Conservation (phyloP, 2,329 filamentous ascomycete species). For the Hymenoscyphus infarciens region DNA sequence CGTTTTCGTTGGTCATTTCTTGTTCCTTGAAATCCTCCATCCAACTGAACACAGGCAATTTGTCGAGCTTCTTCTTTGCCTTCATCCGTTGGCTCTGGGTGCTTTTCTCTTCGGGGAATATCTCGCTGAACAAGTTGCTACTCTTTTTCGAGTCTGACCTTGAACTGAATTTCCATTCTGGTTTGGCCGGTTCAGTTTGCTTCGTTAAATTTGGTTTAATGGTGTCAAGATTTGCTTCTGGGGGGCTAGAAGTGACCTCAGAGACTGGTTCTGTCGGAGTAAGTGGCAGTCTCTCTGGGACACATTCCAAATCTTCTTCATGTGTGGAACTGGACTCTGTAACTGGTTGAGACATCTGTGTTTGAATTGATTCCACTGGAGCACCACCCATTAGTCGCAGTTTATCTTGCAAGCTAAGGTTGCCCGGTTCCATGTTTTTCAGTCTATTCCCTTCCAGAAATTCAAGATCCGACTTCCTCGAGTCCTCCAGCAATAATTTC, state of each 20-base stretch:
- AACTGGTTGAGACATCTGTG: neutral
- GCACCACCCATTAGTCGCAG: neutral
- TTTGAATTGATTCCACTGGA: neutral
- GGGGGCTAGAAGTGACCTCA: neutral
- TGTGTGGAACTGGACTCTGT: neutral
- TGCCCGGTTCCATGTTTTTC: neutral
- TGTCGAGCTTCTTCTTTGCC: slow-evolving; percentile 22
- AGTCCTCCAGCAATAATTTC: neutral
- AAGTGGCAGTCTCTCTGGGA: neutral
- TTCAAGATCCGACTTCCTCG: neutral
- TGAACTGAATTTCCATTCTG: neutral
- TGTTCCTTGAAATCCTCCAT: slow-evolving; percentile 8
- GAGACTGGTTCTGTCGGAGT: neutral
- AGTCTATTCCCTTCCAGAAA: neutral
- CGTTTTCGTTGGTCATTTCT: neutral
- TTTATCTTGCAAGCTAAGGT: neutral
- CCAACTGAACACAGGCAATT: slow-evolving; percentile 32
- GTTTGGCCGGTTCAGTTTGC: neutral
- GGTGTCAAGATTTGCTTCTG: neutral
- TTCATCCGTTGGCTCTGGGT: slow-evolving; percentile 6
- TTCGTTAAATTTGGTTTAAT: neutral
- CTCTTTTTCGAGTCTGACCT: neutral
- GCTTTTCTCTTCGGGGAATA: slow-evolving; percentile 52
- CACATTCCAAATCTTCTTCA: neutral
- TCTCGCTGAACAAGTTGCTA: slow-evolving; percentile 42